Evolutionary conservation across 2,329 filamentous ascomycete genomes (phyloP).

Genomic region (Metarhizium sp.): DNA sequence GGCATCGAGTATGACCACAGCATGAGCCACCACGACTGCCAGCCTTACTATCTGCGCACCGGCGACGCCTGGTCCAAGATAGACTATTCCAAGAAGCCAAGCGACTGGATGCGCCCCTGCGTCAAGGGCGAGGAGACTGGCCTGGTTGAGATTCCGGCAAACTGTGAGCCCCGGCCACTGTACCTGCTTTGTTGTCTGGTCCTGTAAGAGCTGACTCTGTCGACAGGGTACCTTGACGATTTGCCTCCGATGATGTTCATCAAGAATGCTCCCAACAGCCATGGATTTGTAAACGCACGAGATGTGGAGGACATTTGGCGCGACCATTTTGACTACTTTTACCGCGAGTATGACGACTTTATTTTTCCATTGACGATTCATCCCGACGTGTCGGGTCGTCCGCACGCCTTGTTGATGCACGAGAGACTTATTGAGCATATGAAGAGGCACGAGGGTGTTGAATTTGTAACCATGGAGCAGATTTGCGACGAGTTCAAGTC

Average conservation of each 20-base stretch:
- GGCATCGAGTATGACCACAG: constrained; percentile 63
- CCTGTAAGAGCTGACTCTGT: constrained; percentile 21
- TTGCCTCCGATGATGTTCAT: constrained; percentile 65
- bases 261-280: constrained; percentile 54
- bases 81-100: constrained; percentile 53
- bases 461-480: constrained; percentile 61
- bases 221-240: constrained; percentile 44
- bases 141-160: constrained; percentile 54
- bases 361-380: constrained; percentile 72
- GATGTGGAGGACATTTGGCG: constrained; percentile 57
- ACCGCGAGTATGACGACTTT: constrained; percentile 67
- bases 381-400: constrained; percentile 62
- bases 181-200: not conserved
- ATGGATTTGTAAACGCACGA: constrained; percentile 46
- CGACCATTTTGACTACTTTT: constrained; percentile 65
- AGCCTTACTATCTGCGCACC: constrained; percentile 53
- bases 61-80: constrained; percentile 59
- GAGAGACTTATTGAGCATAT: constrained; percentile 59
- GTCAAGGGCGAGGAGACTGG: constrained; percentile 48
- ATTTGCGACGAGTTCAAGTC: constrained; percentile 67
- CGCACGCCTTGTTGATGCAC: constrained; percentile 65
- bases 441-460: constrained; percentile 49
- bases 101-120: constrained; percentile 59
- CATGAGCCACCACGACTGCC: constrained; percentile 56
- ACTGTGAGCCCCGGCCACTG: constrained; percentile 9